These are phyloP conservation scores for Rosa persica DNA, from an alignment of 306 rosid species.

Conservation along the genomic window DNA sequence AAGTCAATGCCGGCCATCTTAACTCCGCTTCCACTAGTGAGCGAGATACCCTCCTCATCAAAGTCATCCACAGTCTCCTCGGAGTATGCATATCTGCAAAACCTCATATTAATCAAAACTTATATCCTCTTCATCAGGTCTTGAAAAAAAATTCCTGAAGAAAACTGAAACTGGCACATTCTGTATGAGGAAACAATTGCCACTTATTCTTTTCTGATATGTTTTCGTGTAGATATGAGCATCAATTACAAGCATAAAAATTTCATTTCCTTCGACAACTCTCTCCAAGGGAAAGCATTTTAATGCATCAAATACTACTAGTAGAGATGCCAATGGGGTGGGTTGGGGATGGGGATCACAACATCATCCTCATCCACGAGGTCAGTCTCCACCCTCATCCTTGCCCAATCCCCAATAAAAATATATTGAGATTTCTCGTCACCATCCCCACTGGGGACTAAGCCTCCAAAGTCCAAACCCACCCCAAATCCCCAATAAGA, in stretches of 20 bases:
- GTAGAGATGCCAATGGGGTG: too few species aligned
- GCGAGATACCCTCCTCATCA: constrained; percentile 54
- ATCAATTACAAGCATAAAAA: neutral
- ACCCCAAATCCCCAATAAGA: too few species aligned
- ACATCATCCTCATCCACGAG: too few species aligned
- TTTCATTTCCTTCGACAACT: too few species aligned
- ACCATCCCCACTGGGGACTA: too few species aligned
- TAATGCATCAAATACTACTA: neutral
- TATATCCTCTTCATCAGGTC: neutral
- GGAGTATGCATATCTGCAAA: constrained; percentile 57
- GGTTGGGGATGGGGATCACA: too few species aligned
- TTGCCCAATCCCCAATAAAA: too few species aligned
- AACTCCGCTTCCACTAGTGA: constrained; percentile 49
- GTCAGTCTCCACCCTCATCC: too few species aligned
- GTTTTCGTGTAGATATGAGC: neutral
- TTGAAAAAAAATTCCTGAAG: neutral
- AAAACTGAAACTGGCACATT: neutral
- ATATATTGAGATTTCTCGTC: too few species aligned
- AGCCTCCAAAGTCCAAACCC: too few species aligned
- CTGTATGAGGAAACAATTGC: neutral
- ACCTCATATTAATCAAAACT: neutral
- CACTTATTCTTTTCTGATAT: neutral
- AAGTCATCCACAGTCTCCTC: constrained; percentile 66
- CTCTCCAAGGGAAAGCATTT: neutral
- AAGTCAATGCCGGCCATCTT: constrained; percentile 56